Base-by-base conservation (phyloP, 2,329 filamentous ascomycete species). In the Westerdykella ornata region DNA sequence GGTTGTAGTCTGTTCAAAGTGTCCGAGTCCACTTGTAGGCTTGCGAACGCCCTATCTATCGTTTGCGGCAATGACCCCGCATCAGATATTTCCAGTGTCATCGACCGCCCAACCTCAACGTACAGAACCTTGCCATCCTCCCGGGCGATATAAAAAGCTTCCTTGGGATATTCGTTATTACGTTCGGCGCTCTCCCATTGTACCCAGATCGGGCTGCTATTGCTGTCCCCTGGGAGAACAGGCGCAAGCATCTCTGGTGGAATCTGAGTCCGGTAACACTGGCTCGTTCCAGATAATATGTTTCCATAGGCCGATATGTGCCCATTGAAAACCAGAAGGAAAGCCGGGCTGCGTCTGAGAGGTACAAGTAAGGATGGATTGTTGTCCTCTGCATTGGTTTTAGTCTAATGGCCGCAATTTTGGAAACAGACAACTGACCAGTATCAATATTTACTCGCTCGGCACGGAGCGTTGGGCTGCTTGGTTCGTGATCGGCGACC, bases 61-160 rank as follows among this genome's bases (percentile, higher is more conserved):
- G 85, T 86, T 54, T 84, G 84, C 39, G 77, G 74, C 49, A 86
- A 80, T 72, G 39, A 82, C 62, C 50, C 55, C 41, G 77, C 70
- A 35, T 73, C 76, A 6, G 52, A 49, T 11, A 53, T 53, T 8
- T 57, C 53, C 7, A 47, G 71, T 26, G 22, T 65, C 37, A 70
- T 62, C 22, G 44, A 39, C 5, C 74, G 73, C 33, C 50, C 51
- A 44, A 87, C 79, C 50, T 88, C 81, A 4, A 90, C 66, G 49
- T 84, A 85, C 40, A 82, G 77, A 8, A 96, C 75, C 37, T 82
- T 71, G 3, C 92, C 92, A 59, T 97, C 90, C 66, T 97, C 90
- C 41, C 89, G 80, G 9, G 84, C 85, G 13, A 98, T 70, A 57
- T 92, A 95, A 37, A 97, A 80, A 45, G 83, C 80, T 57, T 97